These are phyloP conservation scores for Stagonosporopsis cucurbitacearum DNA, from an alignment of 2,329 filamentous ascomycete genomes.

Conservation along the genomic window DNA sequence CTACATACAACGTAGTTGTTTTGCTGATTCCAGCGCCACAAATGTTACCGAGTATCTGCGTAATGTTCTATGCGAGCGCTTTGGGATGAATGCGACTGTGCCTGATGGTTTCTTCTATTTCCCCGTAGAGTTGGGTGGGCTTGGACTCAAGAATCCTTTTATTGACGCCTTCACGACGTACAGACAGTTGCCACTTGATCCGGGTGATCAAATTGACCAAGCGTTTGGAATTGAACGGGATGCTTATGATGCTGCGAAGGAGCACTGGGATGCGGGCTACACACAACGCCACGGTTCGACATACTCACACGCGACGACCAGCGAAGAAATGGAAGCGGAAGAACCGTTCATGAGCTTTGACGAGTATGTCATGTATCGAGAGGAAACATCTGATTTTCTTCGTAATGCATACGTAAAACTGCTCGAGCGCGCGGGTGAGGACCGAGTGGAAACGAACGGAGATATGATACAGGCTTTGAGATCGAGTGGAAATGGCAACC, in stretches of 20 bases:
- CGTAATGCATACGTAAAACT: conserved; percentile 47
- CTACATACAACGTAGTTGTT: conserved; percentile 60
- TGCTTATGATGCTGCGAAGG: conserved; percentile 42
- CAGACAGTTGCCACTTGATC: conserved; percentile 28
- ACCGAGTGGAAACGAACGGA: conserved; percentile 30
- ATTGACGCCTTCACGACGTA: conserved; percentile 51
- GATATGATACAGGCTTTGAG: conserved; percentile 23
- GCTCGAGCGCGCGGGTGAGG: conserved; percentile 43
- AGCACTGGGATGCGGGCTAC: conserved; percentile 38
- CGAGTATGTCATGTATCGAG: conserved; percentile 55
- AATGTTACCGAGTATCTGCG: conserved; percentile 63
- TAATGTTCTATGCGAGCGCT: conserved; percentile 48
- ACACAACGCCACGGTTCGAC: conserved; percentile 3
- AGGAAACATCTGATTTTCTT: conserved; percentile 49
- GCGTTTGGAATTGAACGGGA: conserved; percentile 39
- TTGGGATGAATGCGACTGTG: conserved; percentile 45
- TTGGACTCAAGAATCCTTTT: conserved; percentile 58
- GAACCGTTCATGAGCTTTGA: conserved; percentile 55
- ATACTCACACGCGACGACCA: too few relatives aligned
- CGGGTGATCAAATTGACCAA: conserved; percentile 21
- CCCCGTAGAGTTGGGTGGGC: conserved; percentile 55
- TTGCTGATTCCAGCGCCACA: conserved; percentile 43
- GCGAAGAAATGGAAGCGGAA: conserved; percentile 36
- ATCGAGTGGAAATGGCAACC: background rate
- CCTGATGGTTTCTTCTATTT: conserved; percentile 58